These are phyloP conservation scores for Magnaporthiopsis rhizophila DNA, from an alignment of 2,329 filamentous ascomycete genomes.

Conservation along the genomic window DNA sequence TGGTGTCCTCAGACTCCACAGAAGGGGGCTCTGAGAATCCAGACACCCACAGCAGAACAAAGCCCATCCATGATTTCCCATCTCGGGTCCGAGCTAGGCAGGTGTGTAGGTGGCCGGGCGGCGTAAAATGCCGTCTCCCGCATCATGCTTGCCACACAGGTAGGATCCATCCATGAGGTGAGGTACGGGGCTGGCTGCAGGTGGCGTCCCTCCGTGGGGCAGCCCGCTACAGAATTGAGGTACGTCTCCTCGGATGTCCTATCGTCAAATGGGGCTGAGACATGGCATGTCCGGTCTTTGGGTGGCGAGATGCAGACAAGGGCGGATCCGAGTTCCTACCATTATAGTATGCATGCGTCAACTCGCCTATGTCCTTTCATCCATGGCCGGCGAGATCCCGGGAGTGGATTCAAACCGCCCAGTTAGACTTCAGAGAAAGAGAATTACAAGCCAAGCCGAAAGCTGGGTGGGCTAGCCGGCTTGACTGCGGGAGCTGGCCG, in stretches of 20 bases:
- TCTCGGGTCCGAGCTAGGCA: background rate
- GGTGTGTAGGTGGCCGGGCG: background rate
- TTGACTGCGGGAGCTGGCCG: background rate
- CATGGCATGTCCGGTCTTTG: background rate
- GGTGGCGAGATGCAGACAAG: background rate
- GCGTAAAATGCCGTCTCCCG: background rate
- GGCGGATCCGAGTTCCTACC: background rate
- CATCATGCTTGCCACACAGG: background rate
- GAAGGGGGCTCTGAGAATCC: background rate
- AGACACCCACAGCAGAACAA: background rate
- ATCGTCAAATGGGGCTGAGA: background rate
- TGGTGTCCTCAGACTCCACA: background rate
- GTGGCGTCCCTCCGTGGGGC: background rate
- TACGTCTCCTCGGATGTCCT: background rate
- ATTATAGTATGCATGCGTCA: background rate
- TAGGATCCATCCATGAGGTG: background rate
- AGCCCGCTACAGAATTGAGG: background rate
- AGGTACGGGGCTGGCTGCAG: background rate
- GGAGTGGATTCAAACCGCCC: background rate
- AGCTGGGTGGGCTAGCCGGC: background rate
- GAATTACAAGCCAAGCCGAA: background rate
- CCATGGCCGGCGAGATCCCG: background rate
- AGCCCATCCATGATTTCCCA: background rate
- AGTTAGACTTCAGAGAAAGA: background rate
- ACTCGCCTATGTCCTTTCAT: background rate